A percentile compares a stretch with the other conserved stretches of the same genome.
Evolutionary conservation across 768 basidiomycete genomes (phyloP).

Genomic region (Lentinula lateritia): DNA sequence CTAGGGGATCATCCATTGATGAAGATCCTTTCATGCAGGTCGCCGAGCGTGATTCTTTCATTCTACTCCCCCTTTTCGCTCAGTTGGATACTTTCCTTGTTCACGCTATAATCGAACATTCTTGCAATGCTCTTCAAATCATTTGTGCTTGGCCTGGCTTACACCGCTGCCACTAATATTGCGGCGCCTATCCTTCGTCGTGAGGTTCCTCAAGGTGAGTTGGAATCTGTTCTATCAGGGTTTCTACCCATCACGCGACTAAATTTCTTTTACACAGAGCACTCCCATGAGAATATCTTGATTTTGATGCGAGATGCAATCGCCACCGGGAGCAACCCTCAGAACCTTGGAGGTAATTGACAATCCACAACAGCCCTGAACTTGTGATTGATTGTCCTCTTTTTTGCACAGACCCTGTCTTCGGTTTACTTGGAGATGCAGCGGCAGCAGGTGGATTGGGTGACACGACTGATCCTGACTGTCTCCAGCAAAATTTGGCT

Average conservation of each 20-base stretch:
- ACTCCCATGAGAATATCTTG: slow-evolving; percentile 59
- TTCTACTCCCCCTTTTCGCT: slow-evolving; percentile 14
- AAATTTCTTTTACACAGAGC: slow-evolving; percentile 33
- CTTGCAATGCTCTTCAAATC: slow-evolving; percentile 32
- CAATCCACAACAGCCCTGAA: not conserved
- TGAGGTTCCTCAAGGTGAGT: slow-evolving; percentile 59
- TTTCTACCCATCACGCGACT: not conserved
- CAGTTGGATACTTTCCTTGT: slow-evolving; percentile 18
- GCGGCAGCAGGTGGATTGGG: slow-evolving; percentile 54
- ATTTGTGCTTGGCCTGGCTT: slow-evolving; percentile 28
- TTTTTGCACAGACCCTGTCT: slow-evolving; percentile 41
- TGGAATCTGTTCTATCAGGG: not conserved
- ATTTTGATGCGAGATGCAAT: slow-evolving; percentile 39
- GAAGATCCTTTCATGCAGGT: slow-evolving; percentile 12
- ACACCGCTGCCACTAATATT: slow-evolving; percentile 24
- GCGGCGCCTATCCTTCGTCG: slow-evolving; percentile 42
- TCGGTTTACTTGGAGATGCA: slow-evolving; percentile 59
- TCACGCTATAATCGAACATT: slow-evolving; percentile 9
- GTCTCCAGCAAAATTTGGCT: slow-evolving; percentile 49
- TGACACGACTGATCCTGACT: slow-evolving; percentile 32
- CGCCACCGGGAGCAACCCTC: slow-evolving; percentile 51
- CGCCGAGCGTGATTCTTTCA: slow-evolving; percentile 18
- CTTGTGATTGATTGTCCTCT: not conserved
- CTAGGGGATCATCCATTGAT: not conserved
- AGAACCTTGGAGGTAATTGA: slow-evolving; percentile 29